Conservation (phyloP, 371 early-diverging fungal genomes). For the Blakeslea trispora region DNA sequence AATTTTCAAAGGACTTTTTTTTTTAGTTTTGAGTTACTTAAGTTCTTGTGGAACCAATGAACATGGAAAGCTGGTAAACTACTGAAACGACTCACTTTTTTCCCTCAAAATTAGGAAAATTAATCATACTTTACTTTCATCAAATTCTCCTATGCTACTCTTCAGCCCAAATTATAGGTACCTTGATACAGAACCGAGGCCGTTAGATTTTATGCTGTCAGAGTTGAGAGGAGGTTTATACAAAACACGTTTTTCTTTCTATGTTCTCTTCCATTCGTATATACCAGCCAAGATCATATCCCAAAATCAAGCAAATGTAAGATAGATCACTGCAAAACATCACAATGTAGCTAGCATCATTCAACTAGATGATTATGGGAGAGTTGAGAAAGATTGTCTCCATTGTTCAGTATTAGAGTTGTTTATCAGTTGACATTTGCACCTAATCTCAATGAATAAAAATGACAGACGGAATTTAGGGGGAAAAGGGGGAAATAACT, state of each 20-base stretch:
- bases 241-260: too few relatives aligned
- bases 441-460: too few relatives aligned
- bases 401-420: too few relatives aligned
- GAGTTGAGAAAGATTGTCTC: too few relatives aligned
- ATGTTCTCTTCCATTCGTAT: too few relatives aligned
- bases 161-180: constrained; percentile 42
- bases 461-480: constrained; percentile 3
- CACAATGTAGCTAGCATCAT: too few relatives aligned
- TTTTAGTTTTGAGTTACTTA: constrained; percentile 26
- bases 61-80: constrained; percentile 30
- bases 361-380: too few relatives aligned
- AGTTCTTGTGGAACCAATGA: constrained; percentile 44
- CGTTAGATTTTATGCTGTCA: constrained; percentile 22
- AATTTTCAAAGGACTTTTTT: background rate
- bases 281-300: too few relatives aligned
- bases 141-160: constrained; percentile 21
- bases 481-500: constrained; percentile 1
- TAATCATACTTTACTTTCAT: background rate
- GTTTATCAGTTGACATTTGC: too few relatives aligned
- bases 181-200: constrained; percentile 35
- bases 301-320: too few relatives aligned
- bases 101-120: background rate
- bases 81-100: constrained; percentile 31
- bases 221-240: too few relatives aligned
- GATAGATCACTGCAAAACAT: too few relatives aligned